Evolutionary conservation across 148 eudicot species (phyloP), one percentile per base, ranked within the genome.

Genomic region (Persicaria tinctoria): DNA sequence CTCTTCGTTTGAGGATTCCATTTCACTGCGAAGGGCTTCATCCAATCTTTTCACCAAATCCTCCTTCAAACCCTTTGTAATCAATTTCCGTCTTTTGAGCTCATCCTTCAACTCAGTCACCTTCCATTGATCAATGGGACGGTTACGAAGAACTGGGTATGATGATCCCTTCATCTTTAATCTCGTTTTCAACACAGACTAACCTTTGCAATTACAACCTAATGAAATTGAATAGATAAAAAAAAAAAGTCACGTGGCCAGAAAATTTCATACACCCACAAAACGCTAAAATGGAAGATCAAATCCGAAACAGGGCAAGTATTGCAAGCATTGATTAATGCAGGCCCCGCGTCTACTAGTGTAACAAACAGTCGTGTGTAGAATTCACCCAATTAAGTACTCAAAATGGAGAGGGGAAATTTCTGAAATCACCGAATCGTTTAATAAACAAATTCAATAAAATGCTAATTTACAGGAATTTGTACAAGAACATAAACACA

Each of bases 41-140:
- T 86, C 87, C 75, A 95, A 80, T 47, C 96, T 83, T 78, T 77
- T 85, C 44, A 95, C 75, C 32, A 95, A 80, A 53, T 95, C 97
- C 53, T 89, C 93, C 76, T 95, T 95, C 89, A 92, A 84, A 62
- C 98, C 98, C 80, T 73, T 88, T 7, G 85, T 86, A 1, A 76
- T 77, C 88, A 95, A 79, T 84, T 81, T 92, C 38, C 97, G 86
- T 68, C 80, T 90, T 86, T 80, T 95, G 23, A 95, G 98, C 79
- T 95, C 98, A 76, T 95, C 97, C 83, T 85, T 95, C 68, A 92
- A 81, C 81, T 92, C 98, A 1, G 97, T 85, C 18, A 95, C 98
- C 83, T 83, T 95, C 96, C 91, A 95, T 74, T 92, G 89, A 78
- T 95, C 92, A 71, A 92, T 89, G 51, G 98, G 90, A 48, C 87